Evolutionary conservation across 805 yeast genomes (phyloP), one percentile per base, ranked within the genome.

Genomic region (Yarrowia deformans): DNA sequence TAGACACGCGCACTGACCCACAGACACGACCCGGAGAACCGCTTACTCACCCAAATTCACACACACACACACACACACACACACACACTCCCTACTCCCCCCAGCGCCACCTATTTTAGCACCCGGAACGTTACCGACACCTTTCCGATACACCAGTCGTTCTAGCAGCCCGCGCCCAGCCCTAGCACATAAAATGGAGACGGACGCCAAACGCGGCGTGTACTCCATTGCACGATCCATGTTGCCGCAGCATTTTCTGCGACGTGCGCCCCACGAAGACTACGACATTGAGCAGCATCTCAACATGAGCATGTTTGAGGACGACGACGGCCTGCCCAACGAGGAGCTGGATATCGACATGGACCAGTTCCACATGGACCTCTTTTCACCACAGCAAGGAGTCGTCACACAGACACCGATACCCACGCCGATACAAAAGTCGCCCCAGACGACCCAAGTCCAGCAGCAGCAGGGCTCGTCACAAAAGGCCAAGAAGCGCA

Each of bases 201-300:
- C 43, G 37, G 40, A 42, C 32, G 40, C 42, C 52, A 60, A 60
- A 45, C 50, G 52, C 40, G 66, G 52, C 29, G 66, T 60, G 52
- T 60, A 60, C 52, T 60, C 66, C 42, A 60, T 60, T 34, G 66
- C 66, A 3, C 66, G 66, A 16, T 60, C 66, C 35, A 60, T 60
- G 66, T 42, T 60, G 52, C 66, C 66, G 34, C 66, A 60, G 42
- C 50, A 60, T 19, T 60, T 60, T 42, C 52, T 60, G 66, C 40
- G 66, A 19, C 50, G 52, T 3, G 40, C 73, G 3, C 55, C 42
- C 68, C 32, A 40, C 40, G 70, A 67, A 23, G 69, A 70, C 19
- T 73, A 69, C 69, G 76, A 73, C 66, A 39, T 74, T 16, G 61
- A 71, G 16, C 74, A 74, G 61, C 74, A 74, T 43, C 67, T 74